phyloP scores from a whole-genome alignment of 768 basidiomycete species.

The Termitomyces sp. region DNA sequence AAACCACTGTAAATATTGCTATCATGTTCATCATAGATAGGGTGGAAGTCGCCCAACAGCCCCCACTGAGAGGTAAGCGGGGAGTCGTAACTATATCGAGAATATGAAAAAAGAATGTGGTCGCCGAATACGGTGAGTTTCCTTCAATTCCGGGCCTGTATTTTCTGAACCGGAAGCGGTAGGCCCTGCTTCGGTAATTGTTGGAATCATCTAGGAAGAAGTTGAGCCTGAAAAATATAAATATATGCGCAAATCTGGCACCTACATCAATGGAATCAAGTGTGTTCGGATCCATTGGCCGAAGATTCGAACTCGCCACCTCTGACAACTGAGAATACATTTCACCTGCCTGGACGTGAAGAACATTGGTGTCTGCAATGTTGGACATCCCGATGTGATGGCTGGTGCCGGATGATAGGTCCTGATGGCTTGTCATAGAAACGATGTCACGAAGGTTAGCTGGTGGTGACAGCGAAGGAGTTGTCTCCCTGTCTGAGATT shows the following conservation, averaged over 20 bases:
- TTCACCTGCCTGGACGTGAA: too few relatives aligned
- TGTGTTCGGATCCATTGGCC: not conserved
- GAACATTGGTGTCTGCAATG: too few relatives aligned
- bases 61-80: not conserved
- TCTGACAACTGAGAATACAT: too few relatives aligned
- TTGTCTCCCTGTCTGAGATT: not conserved
- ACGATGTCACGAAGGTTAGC: too few relatives aligned
- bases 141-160: too few relatives aligned
- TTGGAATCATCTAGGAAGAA: not conserved
- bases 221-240: not conserved
- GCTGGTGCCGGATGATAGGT: not conserved
- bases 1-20: not conserved
- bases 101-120: not conserved
- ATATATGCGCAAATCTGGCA: too few relatives aligned
- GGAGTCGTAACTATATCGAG: not conserved
- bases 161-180: not conserved
- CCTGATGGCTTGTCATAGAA: not conserved
- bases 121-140: not conserved
- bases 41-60: not conserved
- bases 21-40: not conserved
- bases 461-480: not conserved
- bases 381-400: too few relatives aligned
- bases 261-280: not conserved
- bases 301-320: not conserved
- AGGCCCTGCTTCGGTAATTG: too few relatives aligned